Evolutionary conservation across 306 rosid species (phyloP), one percentile per base, ranked within the genome.

Genomic region (Astragalus glycyphyllos): DNA sequence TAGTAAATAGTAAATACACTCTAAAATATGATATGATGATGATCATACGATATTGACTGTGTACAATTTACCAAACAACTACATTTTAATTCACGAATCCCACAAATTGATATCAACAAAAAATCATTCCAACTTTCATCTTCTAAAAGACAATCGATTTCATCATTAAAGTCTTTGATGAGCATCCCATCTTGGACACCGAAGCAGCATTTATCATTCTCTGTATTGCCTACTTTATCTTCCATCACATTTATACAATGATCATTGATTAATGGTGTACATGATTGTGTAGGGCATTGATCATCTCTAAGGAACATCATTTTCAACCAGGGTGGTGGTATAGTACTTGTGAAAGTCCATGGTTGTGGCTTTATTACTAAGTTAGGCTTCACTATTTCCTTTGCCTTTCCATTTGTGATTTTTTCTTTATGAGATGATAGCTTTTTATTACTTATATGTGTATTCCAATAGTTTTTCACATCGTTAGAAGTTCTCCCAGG

Each of bases 381-480:
- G 4, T 65, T 69, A 11, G 58, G 45, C 45, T 56, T 37, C 17
- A 64, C 2, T 11, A 3, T 20, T 63, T 77, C 60, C 15, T 70
- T 32, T 11, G 41, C 0, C 29, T 35, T 42, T 55, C 32, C 71
- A 8, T 53, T 16, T 8, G 9, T 62, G 32, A 5, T 1, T 2
- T 55, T 14, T 17, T 56, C 15, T 20, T 15, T 51, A 4, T 10
- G 23, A 59, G 65, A 41, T 1, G 58, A n/a, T 40, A 3, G 26
- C 32, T 23, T 71, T 58, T 29, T 72, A 1, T 51, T 11, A 5
- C 40, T 4, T 35, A 48, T 46, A 11, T 42, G 4, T 2, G 76
- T 32, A n/a, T 79, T 60, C 83, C 79, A 74, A 3, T 41, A 79
- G 58, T 79, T 79, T 42, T 74, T 79, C 68, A 79, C 79, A 54